Percentiles rank a stretch among this genome's conserved stretches.
Conservation (phyloP, 352 stramenopile species). For the Pythium sukuiense region DNA sequence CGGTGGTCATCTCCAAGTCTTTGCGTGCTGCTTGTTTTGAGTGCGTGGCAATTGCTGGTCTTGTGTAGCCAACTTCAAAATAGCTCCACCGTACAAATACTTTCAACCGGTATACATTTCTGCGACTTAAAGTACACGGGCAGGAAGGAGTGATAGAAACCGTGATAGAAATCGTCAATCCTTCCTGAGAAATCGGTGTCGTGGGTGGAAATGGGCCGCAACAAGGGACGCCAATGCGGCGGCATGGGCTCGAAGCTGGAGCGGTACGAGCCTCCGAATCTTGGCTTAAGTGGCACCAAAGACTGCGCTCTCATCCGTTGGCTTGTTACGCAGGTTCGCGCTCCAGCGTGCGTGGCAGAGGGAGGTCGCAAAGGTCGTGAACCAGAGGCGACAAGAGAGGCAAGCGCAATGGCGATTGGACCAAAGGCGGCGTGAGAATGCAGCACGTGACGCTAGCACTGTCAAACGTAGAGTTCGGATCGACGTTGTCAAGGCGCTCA, state of each 20-base stretch:
- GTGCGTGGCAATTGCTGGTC: not conserved
- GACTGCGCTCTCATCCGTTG: not conserved
- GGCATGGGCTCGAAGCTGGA: constrained; percentile 76
- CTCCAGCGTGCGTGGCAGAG: constrained; percentile 63
- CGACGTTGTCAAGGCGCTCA: constrained; percentile 67
- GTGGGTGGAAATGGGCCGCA: constrained; percentile 51
- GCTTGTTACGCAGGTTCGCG: constrained; percentile 44
- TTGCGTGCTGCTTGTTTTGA: not conserved
- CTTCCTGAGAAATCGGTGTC: not conserved
- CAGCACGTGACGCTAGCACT: constrained; percentile 23
- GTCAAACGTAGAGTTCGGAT: constrained; percentile 64
- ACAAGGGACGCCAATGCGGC: constrained; percentile 74
- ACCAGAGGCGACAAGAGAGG: constrained; percentile 48
- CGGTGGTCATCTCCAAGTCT: not conserved
- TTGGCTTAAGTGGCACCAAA: not conserved
- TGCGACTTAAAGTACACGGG: not conserved
- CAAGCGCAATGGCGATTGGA: constrained; percentile 46
- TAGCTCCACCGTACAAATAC: not conserved
- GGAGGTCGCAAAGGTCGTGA: constrained; percentile 48
- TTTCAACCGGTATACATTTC: not conserved
- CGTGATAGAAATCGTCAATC: constrained; percentile 9
- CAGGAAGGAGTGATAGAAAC: constrained; percentile 4
- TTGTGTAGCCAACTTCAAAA: constrained; percentile 3
- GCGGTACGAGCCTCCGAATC: constrained; percentile 27
- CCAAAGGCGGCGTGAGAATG: constrained; percentile 40